Evolutionary conservation across 169 alveolate species (phyloP).

Genomic region (Babesia caballi): DNA sequence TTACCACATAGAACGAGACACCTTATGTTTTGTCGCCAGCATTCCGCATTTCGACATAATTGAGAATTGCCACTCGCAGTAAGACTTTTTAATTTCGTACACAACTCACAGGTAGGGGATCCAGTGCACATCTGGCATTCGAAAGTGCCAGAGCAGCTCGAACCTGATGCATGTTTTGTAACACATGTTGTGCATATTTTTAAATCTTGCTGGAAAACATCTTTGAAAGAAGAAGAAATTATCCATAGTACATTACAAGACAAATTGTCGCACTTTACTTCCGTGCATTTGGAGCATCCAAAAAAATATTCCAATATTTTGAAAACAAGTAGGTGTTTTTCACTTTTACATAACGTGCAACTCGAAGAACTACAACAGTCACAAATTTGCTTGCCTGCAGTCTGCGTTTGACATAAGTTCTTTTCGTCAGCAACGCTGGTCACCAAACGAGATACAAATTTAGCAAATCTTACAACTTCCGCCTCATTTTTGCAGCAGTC

Average conservation of each 20-base stretch:
- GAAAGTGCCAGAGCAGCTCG: neutral
- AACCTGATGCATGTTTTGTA: neutral
- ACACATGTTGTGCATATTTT: too few species aligned
- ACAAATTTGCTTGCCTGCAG: neutral
- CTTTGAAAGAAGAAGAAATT: too few species aligned
- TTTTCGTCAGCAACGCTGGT: neutral
- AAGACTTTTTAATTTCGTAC: neutral
- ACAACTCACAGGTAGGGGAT: neutral
- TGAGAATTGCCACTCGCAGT: neutral
- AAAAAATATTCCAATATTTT: neutral
- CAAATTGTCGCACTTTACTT: neutral
- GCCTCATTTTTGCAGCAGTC: neutral
- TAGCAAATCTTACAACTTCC: neutral
- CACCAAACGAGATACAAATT: neutral
- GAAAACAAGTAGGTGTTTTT: neutral
- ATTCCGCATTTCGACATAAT: neutral
- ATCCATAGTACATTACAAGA: neutral
- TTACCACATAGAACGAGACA: constrained; percentile 9
- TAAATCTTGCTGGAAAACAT: too few species aligned
- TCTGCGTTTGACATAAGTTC: neutral
- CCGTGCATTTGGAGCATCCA: neutral
- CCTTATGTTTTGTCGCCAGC: neutral
- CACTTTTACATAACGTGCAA: too few species aligned
- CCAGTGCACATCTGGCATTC: neutral
- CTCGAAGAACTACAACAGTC: neutral